Evolutionary conservation across 208 protist genomes (phyloP), one percentile per base, ranked within the genome.

Genomic region (Porcisia hertigi): DNA sequence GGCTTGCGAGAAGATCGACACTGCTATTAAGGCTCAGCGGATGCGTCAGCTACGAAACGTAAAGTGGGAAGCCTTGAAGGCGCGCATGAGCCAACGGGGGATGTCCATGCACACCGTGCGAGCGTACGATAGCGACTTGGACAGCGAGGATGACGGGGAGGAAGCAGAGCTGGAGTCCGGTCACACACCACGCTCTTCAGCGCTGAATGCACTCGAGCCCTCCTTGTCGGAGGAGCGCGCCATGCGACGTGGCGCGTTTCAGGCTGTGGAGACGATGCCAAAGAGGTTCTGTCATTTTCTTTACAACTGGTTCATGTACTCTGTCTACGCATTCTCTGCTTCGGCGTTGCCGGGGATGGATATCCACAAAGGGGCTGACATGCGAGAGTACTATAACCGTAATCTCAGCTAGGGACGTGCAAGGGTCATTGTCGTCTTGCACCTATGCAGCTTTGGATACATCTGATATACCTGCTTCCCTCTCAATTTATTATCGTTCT

Each of bases 231-330:
- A 86, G 75, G 59, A 75, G 73, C 78, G 77, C 7, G 74, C 67
- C 55, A 57, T 86, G 34, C 77, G 49, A 2, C 34, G 63, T 34
- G 71, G 71, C 1, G 23, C 59, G 4, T 62, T 76, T 30, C 70
- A 69, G 18, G 63, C 49, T 4, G 70, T 69, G 2, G 71, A 81
- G 67, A 63, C 86, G 2, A 54, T 78, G 16, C 64, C 67, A 25
- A 65, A 82, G 69, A 65, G 73, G 34, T 23, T 86, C 18, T 83
- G 70, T 70, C 87, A 88, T 58, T 84, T 74, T 4, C 16, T 85
- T 5, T 92, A 88, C 76, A 88, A 92, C 65, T 88, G 79, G 81
- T 67, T 71, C 30, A 81, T 86, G 71, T 92, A 73, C 66, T 45
- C 85, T 34, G 53, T 84, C 25, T 78, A 85, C 71, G 66, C 84